Evolutionary conservation across 2,329 filamentous ascomycete genomes (phyloP), one percentile per base, ranked within the genome.

Genomic region (Ceratocystis huliohia): DNA sequence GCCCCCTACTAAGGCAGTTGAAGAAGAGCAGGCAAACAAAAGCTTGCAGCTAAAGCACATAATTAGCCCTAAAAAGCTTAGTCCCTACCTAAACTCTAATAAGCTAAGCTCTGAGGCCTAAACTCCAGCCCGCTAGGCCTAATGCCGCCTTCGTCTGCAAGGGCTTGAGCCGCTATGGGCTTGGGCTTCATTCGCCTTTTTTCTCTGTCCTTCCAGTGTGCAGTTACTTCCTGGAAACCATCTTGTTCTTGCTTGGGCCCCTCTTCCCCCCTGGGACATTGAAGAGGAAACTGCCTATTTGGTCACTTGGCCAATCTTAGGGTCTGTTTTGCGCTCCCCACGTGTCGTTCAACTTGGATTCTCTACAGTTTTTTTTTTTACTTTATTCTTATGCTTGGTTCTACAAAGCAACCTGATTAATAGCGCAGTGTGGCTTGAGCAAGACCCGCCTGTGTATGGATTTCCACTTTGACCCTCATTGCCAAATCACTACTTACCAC

Each of bases 81-180:
- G 56, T 15, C 56, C 56, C 7, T 37, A 33, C 56, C 30, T 33
- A 59, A 59, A 37, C 30, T 30, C 56, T 17, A 59, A 59, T 59
- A 59, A 59, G 28, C 28, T 59, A 59, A 59, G 56, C 13, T 59
- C 17, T n/a, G 6, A 56, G 25, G 53, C 28, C 53, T 30, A 59
- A 59, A 59, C 25, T 59, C 53, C 28, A 25, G 56, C 15, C 53
- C 15, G 56, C 56, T 59, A 59, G 33, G 56, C 56, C 17, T n/a
- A 59, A 59, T 28, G 10, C 15, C 17, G 56, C 56, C 4, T 33
- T 59, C 30, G 37, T 59, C 28, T n/a, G 20, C 56, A 59, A 15
- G 56, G 25, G 3, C 56, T 59, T 59, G 56, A 59, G 56, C 56
- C 56, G 56, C 56, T 59, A 33, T 59, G 56, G 56, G 28, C 28